Evolutionary conservation across 2,329 filamentous ascomycete genomes (phyloP).

Genomic region (Passalora sequoiae): DNA sequence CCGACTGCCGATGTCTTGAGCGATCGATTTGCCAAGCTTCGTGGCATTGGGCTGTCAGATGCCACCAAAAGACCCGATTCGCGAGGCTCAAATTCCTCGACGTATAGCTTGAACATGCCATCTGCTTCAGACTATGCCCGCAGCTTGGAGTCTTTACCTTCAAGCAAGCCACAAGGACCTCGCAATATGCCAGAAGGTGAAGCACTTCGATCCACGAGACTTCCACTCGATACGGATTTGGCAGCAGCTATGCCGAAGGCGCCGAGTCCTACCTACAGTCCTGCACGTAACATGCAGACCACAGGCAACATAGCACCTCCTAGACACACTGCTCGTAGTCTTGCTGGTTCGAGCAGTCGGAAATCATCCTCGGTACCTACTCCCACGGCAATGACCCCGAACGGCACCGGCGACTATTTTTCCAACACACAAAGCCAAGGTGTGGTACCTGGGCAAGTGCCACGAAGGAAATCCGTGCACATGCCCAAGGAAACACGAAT

Average conservation of each 20-base stretch:
- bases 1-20: constrained; percentile 42
- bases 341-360: constrained; percentile 49
- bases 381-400: constrained; percentile 38
- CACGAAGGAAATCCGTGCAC: constrained; percentile 41
- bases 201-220: constrained; percentile 39
- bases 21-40: constrained; percentile 31
- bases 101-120: constrained; percentile 37
- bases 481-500: constrained; percentile 57
- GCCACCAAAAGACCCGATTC: constrained; percentile 23
- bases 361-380: constrained; percentile 47
- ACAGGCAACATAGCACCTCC: constrained; percentile 61
- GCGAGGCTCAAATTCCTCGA: constrained; percentile 25
- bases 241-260: constrained; percentile 60
- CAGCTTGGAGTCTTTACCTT: constrained; percentile 17
- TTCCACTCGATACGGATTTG: constrained; percentile 49
- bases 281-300: constrained; percentile 65
- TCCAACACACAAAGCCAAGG: constrained; percentile 26
- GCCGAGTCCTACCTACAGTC: constrained; percentile 72
- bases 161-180: constrained; percentile 42
- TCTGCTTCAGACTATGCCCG: constrained; percentile 36
- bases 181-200: constrained; percentile 49
- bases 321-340: constrained; percentile 58
- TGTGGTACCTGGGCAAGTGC: constrained; percentile 14
- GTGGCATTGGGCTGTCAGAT: constrained; percentile 12
- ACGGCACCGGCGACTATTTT: constrained; percentile 40